A percentile compares a stretch with the other conserved stretches of the same genome.
Conservation (phyloP, 441 rosid genomes). For the Erodium moschatum region DNA sequence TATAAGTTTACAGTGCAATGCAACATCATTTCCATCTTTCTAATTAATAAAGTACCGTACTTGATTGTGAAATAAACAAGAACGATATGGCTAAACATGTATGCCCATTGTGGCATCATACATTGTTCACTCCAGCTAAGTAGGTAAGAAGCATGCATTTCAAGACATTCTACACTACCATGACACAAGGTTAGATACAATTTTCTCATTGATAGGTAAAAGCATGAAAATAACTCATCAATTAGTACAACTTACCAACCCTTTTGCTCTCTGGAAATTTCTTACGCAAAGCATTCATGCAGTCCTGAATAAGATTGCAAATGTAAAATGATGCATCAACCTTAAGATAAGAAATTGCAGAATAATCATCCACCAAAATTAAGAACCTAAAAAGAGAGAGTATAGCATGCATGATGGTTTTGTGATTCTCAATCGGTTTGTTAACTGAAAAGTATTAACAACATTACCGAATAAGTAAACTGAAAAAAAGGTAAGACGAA, state of each 20-base stretch:
- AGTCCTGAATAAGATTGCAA: constrained; percentile 48
- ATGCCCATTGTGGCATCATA: neutral
- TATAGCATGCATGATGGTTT: neutral
- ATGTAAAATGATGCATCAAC: constrained; percentile 7
- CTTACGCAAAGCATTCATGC: constrained; percentile 61
- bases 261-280: constrained; percentile 88
- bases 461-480: constrained; percentile 3
- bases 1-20: neutral
- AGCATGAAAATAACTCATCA: neutral
- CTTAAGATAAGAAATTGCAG: neutral
- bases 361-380: no score
- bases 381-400: no score
- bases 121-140: neutral
- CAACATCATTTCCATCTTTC: neutral
- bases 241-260: constrained; percentile 61
- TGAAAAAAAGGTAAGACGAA: constrained; percentile 5
- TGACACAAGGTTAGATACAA: neutral
- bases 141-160: neutral
- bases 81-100: neutral
- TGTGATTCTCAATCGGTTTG: neutral
- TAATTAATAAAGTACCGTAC: no score
- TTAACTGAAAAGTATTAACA: neutral
- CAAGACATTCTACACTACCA: neutral
- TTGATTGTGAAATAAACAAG: neutral
- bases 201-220: neutral